Percentiles rank a stretch among this genome's conserved stretches.
phyloP scores from a whole-genome alignment of 2,329 filamentous ascomycete genomes.

The Blastomyces emzantsi region DNA sequence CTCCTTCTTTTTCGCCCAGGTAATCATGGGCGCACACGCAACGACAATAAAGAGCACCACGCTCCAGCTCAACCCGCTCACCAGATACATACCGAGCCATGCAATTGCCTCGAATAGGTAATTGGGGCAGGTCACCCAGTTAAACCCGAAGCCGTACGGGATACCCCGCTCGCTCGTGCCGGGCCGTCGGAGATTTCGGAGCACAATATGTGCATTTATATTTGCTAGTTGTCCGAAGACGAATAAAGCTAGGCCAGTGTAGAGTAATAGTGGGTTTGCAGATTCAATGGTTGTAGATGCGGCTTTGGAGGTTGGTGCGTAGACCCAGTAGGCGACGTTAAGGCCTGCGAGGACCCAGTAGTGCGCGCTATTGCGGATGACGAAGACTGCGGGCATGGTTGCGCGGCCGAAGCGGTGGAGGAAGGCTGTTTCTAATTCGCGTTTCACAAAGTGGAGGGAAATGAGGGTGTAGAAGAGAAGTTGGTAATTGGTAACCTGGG shows the following conservation, averaged over 20 bases:
- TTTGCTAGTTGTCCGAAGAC: slow-evolving; percentile 72
- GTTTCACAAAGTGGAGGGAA: slow-evolving; percentile 80
- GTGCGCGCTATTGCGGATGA: slow-evolving; percentile 90
- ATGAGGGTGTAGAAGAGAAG: slow-evolving; percentile 65
- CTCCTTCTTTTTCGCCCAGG: slow-evolving; percentile 91
- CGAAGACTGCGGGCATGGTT: slow-evolving; percentile 85
- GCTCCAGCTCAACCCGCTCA: slow-evolving; percentile 64
- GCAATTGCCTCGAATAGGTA: slow-evolving; percentile 88
- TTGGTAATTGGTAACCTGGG: slow-evolving; percentile 55
- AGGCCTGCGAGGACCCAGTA: slow-evolving; percentile 84
- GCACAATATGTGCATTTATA: slow-evolving; percentile 66
- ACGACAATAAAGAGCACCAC: slow-evolving; percentile 67
- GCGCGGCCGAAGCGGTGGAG: slow-evolving; percentile 90
- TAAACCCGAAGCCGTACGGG: slow-evolving; percentile 75
- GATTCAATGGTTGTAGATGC: slow-evolving; percentile 37
- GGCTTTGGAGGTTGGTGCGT: slow-evolving; percentile 63
- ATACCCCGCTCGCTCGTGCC: slow-evolving; percentile 84
- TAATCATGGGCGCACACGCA: slow-evolving; percentile 68
- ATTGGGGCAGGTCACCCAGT: slow-evolving; percentile 87
- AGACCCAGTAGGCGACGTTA: slow-evolving; percentile 75
- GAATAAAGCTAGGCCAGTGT: slow-evolving; percentile 62
- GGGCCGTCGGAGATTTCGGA: slow-evolving; percentile 65
- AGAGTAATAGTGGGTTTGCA: slow-evolving; percentile 48
- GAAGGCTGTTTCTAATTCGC: slow-evolving; percentile 88
- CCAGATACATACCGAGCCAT: slow-evolving; percentile 73